Conservation (phyloP, 1,284 basidiomycete species). For the Fomitopsis betulina region DNA sequence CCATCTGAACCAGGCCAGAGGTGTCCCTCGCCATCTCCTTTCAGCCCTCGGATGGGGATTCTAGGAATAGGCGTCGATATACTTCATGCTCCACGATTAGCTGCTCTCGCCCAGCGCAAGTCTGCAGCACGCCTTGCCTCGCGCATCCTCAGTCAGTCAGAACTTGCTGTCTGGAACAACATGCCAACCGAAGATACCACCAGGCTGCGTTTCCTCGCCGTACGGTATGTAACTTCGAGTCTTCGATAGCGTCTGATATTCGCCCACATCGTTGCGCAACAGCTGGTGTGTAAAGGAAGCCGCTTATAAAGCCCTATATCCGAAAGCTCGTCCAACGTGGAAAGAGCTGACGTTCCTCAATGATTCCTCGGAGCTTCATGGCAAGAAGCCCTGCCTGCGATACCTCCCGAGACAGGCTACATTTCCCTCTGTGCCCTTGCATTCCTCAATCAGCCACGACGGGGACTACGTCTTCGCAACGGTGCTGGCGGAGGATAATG, state of each 20-base stretch:
- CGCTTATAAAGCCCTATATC: conserved; percentile 84
- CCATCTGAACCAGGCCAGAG: too few relatives aligned
- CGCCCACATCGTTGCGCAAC: not conserved
- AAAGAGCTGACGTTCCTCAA: conserved; percentile 62
- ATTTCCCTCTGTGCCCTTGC: conserved; percentile 33
- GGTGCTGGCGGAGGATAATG: conserved; percentile 54
- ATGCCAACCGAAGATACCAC: conserved; percentile 21
- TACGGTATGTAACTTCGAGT: conserved; percentile 47
- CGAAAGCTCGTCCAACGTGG: conserved; percentile 62
- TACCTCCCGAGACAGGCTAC: conserved; percentile 32
- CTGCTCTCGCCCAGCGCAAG: conserved; percentile 48
- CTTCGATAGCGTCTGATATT: not conserved
- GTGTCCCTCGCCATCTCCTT: too few relatives aligned
- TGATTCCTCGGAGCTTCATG: conserved; percentile 21
- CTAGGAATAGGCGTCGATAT: conserved; percentile 80
- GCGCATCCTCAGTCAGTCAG: conserved; percentile 61
- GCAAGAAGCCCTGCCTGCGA: conserved; percentile 46
- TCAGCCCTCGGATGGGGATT: conserved; percentile 40
- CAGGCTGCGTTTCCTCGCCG: conserved; percentile 51
- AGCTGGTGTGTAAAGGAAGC: conserved; percentile 90
- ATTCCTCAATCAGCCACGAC: conserved; percentile 80
- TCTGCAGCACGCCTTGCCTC: conserved; percentile 44
- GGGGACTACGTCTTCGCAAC: conserved; percentile 78
- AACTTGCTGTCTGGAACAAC: conserved; percentile 41
- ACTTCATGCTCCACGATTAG: conserved; percentile 65